Base-by-base conservation (phyloP, 1,139 yeast genomes). In the Pneumocystis wakefieldiae region DNA sequence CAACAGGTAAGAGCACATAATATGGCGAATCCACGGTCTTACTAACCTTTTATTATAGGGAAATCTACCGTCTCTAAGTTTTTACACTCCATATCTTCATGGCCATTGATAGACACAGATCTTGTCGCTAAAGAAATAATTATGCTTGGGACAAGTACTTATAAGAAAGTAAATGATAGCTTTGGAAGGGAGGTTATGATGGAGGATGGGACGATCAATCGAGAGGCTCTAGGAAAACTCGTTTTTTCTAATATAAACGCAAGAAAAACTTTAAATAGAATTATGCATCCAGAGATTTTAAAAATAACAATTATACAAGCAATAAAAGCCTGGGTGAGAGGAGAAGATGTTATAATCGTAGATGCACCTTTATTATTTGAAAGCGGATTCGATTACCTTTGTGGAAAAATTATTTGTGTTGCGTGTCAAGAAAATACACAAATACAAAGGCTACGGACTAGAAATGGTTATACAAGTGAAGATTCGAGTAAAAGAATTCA, bases 331-430 rank as follows among this genome's bases (percentile, higher is more conserved):
- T 91, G 89, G 78, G 15, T 81, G 71, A 73, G 77, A 17, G 70
- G 70, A n/a, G 42, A 66, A 17, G 59, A 64, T 24, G 61, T 67
- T 15, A 90, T 91, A 15, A 76, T 94, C 0, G 75, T 92, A 65
- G 99, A 94, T 71, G 92, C 92, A 1, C 99, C 99, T 0, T 76
- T 94, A 57, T 76, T 94, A 37, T 92, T 87, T 73, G 98, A 94
- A 72, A 80, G 90, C 42, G 82, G 83, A 0, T 77, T 92, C 68
- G 83, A 88, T 71, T 71, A 74, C 64, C 75, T 86, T 39, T 91
- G 97, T 73, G 96, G 95, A 0, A 72, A 77, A 8, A 81, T 86
- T 0, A 73, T 92, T 1, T 84, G 88, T 4, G 90, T 91, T 0
- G 74, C 83, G 0, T 87, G 96, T 68, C 76, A 78, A 8, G 76